Percentiles rank a stretch among this genome's conserved stretches.
phyloP scores from a whole-genome alignment of 179 eudicot genomes.

The Silene vulgaris region DNA sequence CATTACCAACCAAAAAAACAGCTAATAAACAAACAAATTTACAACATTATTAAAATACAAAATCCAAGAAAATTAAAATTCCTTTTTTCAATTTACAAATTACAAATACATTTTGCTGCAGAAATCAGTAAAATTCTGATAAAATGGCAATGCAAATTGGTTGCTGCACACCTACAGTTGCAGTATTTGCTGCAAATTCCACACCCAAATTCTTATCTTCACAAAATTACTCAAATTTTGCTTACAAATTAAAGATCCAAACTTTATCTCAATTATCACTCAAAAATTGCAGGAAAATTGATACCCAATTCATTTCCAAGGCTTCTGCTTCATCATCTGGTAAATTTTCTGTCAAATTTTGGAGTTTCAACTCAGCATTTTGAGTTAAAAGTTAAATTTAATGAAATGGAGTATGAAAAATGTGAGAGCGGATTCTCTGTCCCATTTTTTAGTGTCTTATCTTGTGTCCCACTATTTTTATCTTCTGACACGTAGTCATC shows the following conservation, averaged over 20 bases:
- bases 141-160: conserved; percentile 21
- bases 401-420: background rate
- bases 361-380: background rate
- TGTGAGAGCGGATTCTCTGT: background rate
- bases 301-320: conserved; percentile 33
- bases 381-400: background rate
- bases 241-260: conserved; percentile 1
- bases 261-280: conserved; percentile 20
- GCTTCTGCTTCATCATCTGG: conserved; percentile 61
- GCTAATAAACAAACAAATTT: background rate
- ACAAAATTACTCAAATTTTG: background rate
- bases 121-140: background rate
- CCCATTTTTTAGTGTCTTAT: too few relatives aligned
- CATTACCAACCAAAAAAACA: background rate
- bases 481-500: too few relatives aligned
- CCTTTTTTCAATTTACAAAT: too few relatives aligned
- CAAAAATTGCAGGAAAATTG: conserved; percentile 24
- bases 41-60: background rate
- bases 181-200: conserved; percentile 9
- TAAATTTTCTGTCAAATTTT: conserved; percentile 22
- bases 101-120: background rate
- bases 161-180: conserved; percentile 10
- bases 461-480: too few relatives aligned
- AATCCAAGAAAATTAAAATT: background rate
- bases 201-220: conserved; percentile 14